Evolutionary conservation across 2,329 filamentous ascomycete species (phyloP).

Genomic region (Claviceps africana): DNA sequence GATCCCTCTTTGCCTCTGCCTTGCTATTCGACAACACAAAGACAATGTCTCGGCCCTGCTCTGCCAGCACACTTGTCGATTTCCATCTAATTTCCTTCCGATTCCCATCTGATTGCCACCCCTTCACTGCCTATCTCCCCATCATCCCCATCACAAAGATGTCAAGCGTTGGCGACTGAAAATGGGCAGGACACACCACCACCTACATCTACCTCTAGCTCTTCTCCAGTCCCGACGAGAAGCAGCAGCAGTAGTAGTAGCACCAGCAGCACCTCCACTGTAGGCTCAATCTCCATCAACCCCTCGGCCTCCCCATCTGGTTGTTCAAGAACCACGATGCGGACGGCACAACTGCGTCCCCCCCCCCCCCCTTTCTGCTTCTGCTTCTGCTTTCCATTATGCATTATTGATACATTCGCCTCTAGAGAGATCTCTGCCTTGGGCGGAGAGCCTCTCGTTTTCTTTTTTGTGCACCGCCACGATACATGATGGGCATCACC

Average conservation of each 20-base stretch:
- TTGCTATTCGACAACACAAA: too few species aligned
- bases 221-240: constrained; percentile 12
- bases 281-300: constrained; percentile 17
- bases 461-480: neutral
- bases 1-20: neutral
- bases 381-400: too few species aligned
- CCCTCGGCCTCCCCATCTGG: neutral
- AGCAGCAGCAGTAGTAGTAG: constrained; percentile 4
- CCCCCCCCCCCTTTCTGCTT: neutral
- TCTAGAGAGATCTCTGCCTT: too few species aligned
- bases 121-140: neutral
- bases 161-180: constrained; percentile 17
- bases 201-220: constrained; percentile 8
- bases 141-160: constrained; percentile 10
- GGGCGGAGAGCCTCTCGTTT: neutral
- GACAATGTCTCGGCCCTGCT: too few species aligned
- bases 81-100: too few species aligned
- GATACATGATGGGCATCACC: neutral
- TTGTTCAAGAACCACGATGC: neutral
- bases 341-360: neutral
- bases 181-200: constrained; percentile 21
- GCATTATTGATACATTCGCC: neutral
- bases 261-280: constrained; percentile 19
- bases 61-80: neutral
- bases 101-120: too few species aligned